A percentile compares a stretch with the other conserved stretches of the same genome.
phyloP scores from a whole-genome alignment of 352 stramenopile species.

The Plasmopara muralis region DNA sequence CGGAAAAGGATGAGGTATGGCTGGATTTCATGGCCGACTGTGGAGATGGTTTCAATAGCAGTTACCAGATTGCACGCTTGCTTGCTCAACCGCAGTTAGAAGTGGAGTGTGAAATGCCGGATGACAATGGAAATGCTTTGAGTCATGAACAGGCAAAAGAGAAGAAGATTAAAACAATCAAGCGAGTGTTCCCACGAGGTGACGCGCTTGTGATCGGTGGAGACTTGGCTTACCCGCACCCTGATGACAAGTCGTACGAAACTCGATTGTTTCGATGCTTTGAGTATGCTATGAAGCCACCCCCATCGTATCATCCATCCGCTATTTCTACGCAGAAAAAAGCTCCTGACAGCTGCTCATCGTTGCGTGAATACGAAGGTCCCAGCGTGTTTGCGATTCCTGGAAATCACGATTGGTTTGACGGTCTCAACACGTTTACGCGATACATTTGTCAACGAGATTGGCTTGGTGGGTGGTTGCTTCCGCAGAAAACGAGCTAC shows the following conservation, averaged over 20 bases:
- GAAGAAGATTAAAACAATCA: constrained; percentile 32
- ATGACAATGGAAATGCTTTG: constrained; percentile 2
- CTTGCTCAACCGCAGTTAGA: constrained; percentile 84
- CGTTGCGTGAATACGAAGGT: constrained; percentile 57
- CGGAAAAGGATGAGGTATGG: constrained; percentile 80
- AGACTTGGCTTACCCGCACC: constrained; percentile 90
- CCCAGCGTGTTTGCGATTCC: constrained; percentile 76
- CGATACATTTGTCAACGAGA: constrained; percentile 88
- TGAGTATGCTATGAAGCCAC: constrained; percentile 91
- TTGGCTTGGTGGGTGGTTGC: constrained; percentile 89
- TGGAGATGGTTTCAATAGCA: constrained; percentile 91
- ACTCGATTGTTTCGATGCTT: constrained; percentile 88
- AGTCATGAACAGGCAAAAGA: constrained; percentile 15
- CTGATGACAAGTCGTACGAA: constrained; percentile 84
- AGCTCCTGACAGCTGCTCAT: constrained; percentile 40
- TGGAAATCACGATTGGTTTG: constrained; percentile 93
- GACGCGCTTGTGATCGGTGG: constrained; percentile 88
- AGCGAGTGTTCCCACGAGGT: constrained; percentile 70
- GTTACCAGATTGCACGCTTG: constrained; percentile 88
- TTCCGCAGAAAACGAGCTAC: constrained; percentile 90
- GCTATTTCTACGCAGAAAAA: constrained; percentile 86
- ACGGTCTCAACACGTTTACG: constrained; percentile 90
- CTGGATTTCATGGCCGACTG: constrained; percentile 93
- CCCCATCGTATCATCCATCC: constrained; percentile 72
- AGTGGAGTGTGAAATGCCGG: constrained; percentile 49